Evolutionary conservation across 2,329 filamentous ascomycete genomes (phyloP).

Genomic region (Pezicula radicicola): DNA sequence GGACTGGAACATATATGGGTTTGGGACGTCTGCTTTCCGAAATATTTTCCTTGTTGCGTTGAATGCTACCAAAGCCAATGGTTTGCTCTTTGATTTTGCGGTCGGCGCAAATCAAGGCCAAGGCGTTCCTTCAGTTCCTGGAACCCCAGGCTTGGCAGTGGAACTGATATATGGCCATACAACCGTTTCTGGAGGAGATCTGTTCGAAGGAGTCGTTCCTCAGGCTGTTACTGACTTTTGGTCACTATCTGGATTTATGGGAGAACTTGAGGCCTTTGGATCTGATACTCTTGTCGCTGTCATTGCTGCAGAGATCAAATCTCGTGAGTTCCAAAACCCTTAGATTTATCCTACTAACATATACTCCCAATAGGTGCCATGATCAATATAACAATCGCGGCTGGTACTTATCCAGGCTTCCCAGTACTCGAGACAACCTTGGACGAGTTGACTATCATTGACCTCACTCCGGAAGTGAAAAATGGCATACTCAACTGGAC

Average conservation of each 20-base stretch:
- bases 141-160: conserved; percentile 32
- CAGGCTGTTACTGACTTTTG: neutral
- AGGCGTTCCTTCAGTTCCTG: conserved; percentile 35
- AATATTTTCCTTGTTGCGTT: conserved; percentile 14
- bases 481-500: neutral
- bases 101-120: conserved; percentile 44
- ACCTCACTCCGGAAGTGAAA: neutral
- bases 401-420: too few species aligned
- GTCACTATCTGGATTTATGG: neutral
- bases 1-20: conserved; percentile 34
- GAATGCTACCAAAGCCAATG: conserved; percentile 32
- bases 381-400: too few species aligned
- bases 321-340: too few species aligned
- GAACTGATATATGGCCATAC: conserved; percentile 19
- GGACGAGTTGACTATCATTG: neutral
- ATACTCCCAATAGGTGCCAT: too few species aligned
- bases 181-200: neutral
- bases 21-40: conserved; percentile 29
- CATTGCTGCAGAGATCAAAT: neutral
- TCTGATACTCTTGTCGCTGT: neutral
- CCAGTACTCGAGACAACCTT: neutral
- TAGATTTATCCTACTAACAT: too few species aligned
- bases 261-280: neutral
- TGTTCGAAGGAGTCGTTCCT: neutral
- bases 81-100: conserved; percentile 39